These are phyloP conservation scores for Aureobasidium sp. DNA, from an alignment of 2,329 filamentous ascomycete species.

Conservation along the genomic window DNA sequence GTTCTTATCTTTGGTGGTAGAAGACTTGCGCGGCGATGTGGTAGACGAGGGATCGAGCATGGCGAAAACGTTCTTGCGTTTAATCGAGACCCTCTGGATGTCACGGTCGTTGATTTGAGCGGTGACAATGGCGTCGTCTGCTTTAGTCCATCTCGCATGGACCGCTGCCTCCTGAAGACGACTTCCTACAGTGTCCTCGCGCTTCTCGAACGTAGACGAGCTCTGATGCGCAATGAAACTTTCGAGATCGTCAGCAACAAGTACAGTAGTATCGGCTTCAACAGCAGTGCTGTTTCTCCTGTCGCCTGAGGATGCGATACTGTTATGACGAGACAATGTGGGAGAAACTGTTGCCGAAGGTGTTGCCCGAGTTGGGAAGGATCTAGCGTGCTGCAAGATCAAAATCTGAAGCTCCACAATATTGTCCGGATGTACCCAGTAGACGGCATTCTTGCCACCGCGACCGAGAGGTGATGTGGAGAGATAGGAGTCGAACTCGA, in stretches of 20 bases:
- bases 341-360: neutral
- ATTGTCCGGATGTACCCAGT: slow-evolving; percentile 47
- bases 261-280: slow-evolving; percentile 10
- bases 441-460: slow-evolving; percentile 38
- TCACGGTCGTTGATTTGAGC: neutral
- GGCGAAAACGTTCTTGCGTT: slow-evolving; percentile 33
- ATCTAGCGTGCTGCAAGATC: slow-evolving; percentile 40
- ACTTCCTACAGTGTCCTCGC: slow-evolving; percentile 26
- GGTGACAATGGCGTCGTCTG: slow-evolving; percentile 11
- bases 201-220: slow-evolving; percentile 12
- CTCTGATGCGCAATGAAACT: slow-evolving; percentile 12
- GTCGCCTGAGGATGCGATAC: neutral
- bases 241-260: slow-evolving; percentile 14
- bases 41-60: slow-evolving; percentile 23
- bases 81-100: slow-evolving; percentile 13
- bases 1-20: slow-evolving; percentile 18
- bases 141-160: slow-evolving; percentile 25
- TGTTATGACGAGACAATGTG: slow-evolving; percentile 2
- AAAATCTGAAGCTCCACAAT: slow-evolving; percentile 45
- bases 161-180: slow-evolving; percentile 25
- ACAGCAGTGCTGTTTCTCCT: neutral
- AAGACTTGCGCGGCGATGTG: slow-evolving; percentile 13
- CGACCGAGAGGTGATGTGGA: slow-evolving; percentile 38
- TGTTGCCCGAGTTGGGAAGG: slow-evolving; percentile 18
- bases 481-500: slow-evolving; percentile 43